Conservation (phyloP, 2,329 filamentous ascomycete genomes). For the Aspergillus novoparasiticus region DNA sequence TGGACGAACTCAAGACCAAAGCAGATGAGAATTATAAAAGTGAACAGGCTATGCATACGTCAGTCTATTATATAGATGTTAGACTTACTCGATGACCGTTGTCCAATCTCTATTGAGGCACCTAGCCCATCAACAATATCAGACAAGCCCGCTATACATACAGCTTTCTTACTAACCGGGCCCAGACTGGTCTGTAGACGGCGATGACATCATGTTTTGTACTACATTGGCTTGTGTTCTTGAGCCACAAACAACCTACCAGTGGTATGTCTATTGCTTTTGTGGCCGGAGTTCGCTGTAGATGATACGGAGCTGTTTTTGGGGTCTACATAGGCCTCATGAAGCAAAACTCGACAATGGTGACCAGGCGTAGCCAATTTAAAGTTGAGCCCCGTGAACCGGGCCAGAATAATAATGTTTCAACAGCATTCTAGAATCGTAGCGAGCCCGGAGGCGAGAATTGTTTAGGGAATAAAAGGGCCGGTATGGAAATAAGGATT, state of each 20-base stretch:
- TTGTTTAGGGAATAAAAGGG: slow-evolving; percentile 16
- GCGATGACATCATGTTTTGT: slow-evolving; percentile 14
- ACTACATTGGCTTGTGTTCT: neutral
- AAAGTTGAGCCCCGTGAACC: neutral
- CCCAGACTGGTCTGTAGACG: neutral
- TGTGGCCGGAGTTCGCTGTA: neutral
- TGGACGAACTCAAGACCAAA: slow-evolving; percentile 18
- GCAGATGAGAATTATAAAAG: slow-evolving; percentile 1
- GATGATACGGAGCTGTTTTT: neutral
- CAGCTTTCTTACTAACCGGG: neutral
- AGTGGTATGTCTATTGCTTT: neutral
- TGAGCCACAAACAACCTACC: neutral
- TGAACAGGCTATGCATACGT: slow-evolving; percentile 3
- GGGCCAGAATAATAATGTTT: slow-evolving; percentile 13
- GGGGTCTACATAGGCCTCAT: neutral
- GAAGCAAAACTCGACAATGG: neutral
- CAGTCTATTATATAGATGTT: slow-evolving; percentile 1
- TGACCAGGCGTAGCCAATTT: neutral
- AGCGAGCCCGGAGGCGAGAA: slow-evolving; percentile 21
- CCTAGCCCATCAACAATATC: neutral
- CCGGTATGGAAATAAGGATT: slow-evolving; percentile 26
- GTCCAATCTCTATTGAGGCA: neutral
- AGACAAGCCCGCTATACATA: neutral
- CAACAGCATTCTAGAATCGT: slow-evolving; percentile 8
- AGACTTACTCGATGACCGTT: neutral